Evolutionary conservation across 352 stramenopile genomes (phyloP), one percentile per base, ranked within the genome.

Genomic region (Globisporangium spiculum): DNA sequence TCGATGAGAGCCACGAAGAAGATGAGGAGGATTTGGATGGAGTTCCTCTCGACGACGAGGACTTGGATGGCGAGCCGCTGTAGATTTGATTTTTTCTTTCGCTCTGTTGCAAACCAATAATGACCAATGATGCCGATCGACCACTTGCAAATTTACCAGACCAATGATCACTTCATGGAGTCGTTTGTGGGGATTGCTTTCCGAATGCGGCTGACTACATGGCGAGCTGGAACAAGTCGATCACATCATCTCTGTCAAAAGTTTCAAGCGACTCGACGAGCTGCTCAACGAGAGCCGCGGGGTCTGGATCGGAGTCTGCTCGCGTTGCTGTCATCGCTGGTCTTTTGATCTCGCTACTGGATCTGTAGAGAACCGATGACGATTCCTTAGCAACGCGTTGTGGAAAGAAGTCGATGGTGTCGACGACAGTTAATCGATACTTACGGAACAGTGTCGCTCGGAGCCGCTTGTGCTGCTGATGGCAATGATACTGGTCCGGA

Each of bases 171-270:
- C 27, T 58, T 10, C 12, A 22, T 58, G 52, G 14, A 22, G 10
- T 34, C n/a, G 20, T 20, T 55, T 55, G 9, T 32, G 52, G 32
- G 9, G 0, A 18, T 34, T 58, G 24, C 7, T 34, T 20, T n/a
- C 32, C 24, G 18, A 14, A 44, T 18, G 12, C 36, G 36, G 36
- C 12, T 32, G 50, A 53, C 32, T 67, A 56, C 36, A 67, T 63
- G 16, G 66, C 66, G 26, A 72, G 66, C 16, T 67, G 52, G 38
- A 64, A 67, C 16, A 72, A 36, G 22, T 72, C 66, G 18, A 72
- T 46, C 10, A 27, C 54, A 16, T 67, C 59, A 20, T 63, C 60
- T n/a, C 30, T 24, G 22, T 54, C 32, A 22, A 46, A 61, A n/a
- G 20, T 54, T 4, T 68, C 52, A 7, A 55, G 50, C 16, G 55